Percentiles rank a stretch among this genome's conserved stretches.
These are phyloP conservation scores for Mortierella hygrophila DNA, from an alignment of 192 early-diverging fungal genomes.

Conservation along the genomic window DNA sequence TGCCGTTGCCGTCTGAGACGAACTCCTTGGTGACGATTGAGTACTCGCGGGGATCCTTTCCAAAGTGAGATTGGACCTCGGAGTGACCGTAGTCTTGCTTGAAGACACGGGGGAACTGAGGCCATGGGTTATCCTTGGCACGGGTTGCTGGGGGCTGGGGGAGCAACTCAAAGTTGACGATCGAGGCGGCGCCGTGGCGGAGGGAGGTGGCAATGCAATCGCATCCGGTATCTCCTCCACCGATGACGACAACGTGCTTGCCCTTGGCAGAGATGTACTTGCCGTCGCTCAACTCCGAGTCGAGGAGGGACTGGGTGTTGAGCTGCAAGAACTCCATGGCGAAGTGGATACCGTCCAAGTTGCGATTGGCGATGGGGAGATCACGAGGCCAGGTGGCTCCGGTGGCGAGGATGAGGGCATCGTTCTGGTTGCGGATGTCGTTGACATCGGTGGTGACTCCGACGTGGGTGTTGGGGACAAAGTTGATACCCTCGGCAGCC, in stretches of 20 bases:
- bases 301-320: slow-evolving; percentile 90
- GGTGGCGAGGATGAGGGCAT: slow-evolving; percentile 89
- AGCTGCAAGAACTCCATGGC: slow-evolving; percentile 98
- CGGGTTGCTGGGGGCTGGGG: slow-evolving; percentile 91
- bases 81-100: slow-evolving; percentile 97
- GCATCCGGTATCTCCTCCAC: slow-evolving; percentile 97
- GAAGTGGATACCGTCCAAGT: slow-evolving; percentile 94
- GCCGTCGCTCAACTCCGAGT: slow-evolving; percentile 81
- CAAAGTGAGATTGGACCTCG: slow-evolving; percentile 89
- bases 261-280: slow-evolving; percentile 88
- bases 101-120: slow-evolving; percentile 96
- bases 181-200: slow-evolving; percentile 89
- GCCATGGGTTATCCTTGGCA: slow-evolving; percentile 96
- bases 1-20: slow-evolving; percentile 82
- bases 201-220: slow-evolving; percentile 97
- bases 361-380: slow-evolving; percentile 87
- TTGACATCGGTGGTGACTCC: slow-evolving; percentile 85
- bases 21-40: slow-evolving; percentile 97
- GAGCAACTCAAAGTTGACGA: slow-evolving; percentile 97
- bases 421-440: slow-evolving; percentile 75
- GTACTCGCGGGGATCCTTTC: slow-evolving; percentile 96
- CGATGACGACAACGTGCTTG: slow-evolving; percentile 97
- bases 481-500: slow-evolving; percentile 93
- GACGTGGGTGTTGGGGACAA: slow-evolving; percentile 90
- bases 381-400: slow-evolving; percentile 99